These are phyloP conservation scores for Silene latifolia DNA, from an alignment of 148 eudicot species.

Conservation along the genomic window DNA sequence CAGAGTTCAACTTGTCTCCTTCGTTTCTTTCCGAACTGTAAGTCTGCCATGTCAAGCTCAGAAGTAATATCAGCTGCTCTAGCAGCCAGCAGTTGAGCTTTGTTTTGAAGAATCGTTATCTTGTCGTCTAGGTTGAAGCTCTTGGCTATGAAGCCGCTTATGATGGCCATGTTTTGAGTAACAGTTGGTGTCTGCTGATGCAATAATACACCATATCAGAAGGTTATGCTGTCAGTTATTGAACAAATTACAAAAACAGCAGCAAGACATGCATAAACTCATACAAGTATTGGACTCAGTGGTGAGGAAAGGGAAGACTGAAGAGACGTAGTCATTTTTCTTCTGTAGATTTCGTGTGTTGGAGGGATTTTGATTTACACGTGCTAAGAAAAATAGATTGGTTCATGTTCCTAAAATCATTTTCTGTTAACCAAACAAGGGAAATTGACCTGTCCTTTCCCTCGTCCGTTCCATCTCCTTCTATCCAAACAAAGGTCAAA, in stretches of 20 bases:
- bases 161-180: not conserved
- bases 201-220: not conserved
- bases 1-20: slow-evolving; percentile 13
- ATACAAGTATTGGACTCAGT: too few relatives aligned
- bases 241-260: not conserved
- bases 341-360: too few relatives aligned
- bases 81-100: slow-evolving; percentile 7
- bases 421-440: too few relatives aligned
- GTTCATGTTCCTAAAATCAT: too few relatives aligned
- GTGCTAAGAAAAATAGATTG: too few relatives aligned
- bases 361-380: too few relatives aligned
- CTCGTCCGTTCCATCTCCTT: too few relatives aligned
- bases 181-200: not conserved
- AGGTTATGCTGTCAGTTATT: not conserved
- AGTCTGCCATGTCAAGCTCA: not conserved
- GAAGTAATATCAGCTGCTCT: slow-evolving; percentile 9
- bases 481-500: too few relatives aligned
- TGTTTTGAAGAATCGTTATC: not conserved
- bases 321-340: too few relatives aligned
- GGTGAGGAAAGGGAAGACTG: too few relatives aligned
- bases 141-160: not conserved
- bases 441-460: too few relatives aligned
- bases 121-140: not conserved
- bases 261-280: too few relatives aligned
- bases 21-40: slow-evolving; percentile 11